Base-by-base conservation (phyloP, 1,284 basidiomycete genomes). In the Ganoderma leucocontextum region DNA sequence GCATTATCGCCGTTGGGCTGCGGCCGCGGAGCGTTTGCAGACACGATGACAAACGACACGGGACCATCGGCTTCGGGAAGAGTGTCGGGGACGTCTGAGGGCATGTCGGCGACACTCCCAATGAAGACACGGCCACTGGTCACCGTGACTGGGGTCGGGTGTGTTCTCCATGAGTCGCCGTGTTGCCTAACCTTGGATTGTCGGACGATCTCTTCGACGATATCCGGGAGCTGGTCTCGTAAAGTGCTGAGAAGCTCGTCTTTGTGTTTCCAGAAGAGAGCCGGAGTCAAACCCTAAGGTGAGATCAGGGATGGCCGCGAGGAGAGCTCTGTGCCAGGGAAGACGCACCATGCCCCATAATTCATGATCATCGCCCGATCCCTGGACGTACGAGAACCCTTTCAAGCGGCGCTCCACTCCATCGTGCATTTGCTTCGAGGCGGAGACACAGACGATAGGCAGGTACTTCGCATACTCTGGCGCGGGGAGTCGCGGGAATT, bases 331-430 rank as follows among this genome's bases (percentile, higher is more conserved):
- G 38, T 13, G 25, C 25, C 2, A 55, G 12, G 22, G 39, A 33
- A 6, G 39, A 77, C 85, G 47, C 55, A 92, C 92, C 87, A 87
- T 87, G 49, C 92, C 88, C 95, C 95, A 96, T 9, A 91, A 82
- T 77, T 96, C 95, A 75, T 96, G 94, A 75, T 96, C 95, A 75
- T 96, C 95, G 0, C 95, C 95, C 0, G 93, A 93, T 2, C 95
- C 95, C 79, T 97, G 95, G 9, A 97, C 87, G 75, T 97, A 97
- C 5, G 87, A 83, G 75, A 89, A 96, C 0, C 91, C 92, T 19
- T 80, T 80, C 15, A 82, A 75, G 1, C 91, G 85, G 47, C 92
- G 82, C 70, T 91, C 87, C 0, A 85, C 62, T 2, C 87, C 88
- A 1, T 89, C 87, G 17, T 82, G 76, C 7, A 90, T 82, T 66